Base-by-base conservation (phyloP, 768 basidiomycete genomes). In the Dentipellis sp. region DNA sequence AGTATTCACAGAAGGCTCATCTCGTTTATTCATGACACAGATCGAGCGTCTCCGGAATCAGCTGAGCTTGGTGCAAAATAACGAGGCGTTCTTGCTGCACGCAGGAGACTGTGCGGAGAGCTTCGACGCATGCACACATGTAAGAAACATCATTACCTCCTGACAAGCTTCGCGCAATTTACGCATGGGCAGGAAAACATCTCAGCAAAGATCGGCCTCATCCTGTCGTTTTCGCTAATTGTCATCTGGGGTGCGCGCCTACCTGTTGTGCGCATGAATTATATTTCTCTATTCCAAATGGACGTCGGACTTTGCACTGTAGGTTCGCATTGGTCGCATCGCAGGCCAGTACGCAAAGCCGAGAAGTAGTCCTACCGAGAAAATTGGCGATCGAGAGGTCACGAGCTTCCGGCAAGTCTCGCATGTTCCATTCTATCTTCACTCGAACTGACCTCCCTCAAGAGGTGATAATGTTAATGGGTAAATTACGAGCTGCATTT, bases 41-140 rank as follows among this genome's bases (percentile, higher is more conserved):
- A 87, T 92, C 66, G 88, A 92, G 67, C 80, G 91, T 10, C 76
- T 97, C 55, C 79, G 92, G 51, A 77, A 83, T 65, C 91, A 94
- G 59, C 74, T 97, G 17, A 72, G 77, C 36, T 82, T 82, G 37
- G 93, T 94, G 2, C 88, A 97, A 62, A 77, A 77, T 17, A 90
- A 91, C 59, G 83, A 94, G 64, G 93, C 92, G 0, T 98, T 99
- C 71, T 76, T 99, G 38, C 78, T 99, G 2, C 97, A 99, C 59
- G 97, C 97, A 0, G 97, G 97, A 2, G 97, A 99, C 65, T 99
- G 97, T 64, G 94, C 92, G n/a, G 91, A 94, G 69, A 88, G 90
- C 67, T 94, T 95, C 64, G 87, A 90, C 63, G 91, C 91, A 0
- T 94, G 91, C 67, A 92, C 89, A 0, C 82, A 91, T 59, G 90